These are phyloP conservation scores for Salvia hispanica DNA, from an alignment of 257 asterid species.

Conservation along the genomic window DNA sequence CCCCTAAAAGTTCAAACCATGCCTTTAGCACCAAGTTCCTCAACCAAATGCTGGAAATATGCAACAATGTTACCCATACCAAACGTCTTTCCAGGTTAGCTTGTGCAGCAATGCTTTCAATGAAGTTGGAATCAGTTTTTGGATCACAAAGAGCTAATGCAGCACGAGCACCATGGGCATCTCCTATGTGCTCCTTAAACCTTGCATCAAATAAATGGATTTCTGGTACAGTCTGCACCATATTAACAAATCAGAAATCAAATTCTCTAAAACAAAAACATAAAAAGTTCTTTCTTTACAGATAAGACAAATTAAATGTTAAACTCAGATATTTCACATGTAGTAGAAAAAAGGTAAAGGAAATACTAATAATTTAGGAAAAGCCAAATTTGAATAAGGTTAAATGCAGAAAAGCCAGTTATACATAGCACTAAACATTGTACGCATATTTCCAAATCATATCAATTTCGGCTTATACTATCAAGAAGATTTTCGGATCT, in stretches of 20 bases:
- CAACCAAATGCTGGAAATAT: slow-evolving; percentile 28
- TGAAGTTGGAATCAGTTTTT: slow-evolving; percentile 55
- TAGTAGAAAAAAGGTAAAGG: slow-evolving; percentile 6
- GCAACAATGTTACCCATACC: slow-evolving; percentile 48
- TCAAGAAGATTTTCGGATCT: neutral
- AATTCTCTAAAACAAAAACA: slow-evolving; percentile 20
- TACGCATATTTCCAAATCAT: neutral
- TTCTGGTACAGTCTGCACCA: slow-evolving; percentile 67
- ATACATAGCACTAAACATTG: slow-evolving; percentile 1
- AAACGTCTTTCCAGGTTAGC: slow-evolving; percentile 89
- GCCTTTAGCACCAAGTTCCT: slow-evolving; percentile 27
- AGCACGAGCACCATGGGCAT: slow-evolving; percentile 62
- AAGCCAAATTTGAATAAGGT: slow-evolving; percentile 12
- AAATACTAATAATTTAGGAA: slow-evolving; percentile 1
- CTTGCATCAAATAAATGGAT: slow-evolving; percentile 79
- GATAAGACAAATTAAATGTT: neutral
- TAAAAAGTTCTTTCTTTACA: neutral
- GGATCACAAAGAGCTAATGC: slow-evolving; percentile 52
- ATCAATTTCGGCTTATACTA: slow-evolving; percentile 1
- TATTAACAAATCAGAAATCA: slow-evolving; percentile 28
- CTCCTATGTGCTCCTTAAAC: slow-evolving; percentile 83
- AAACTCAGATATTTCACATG: neutral
- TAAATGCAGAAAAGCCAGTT: neutral
- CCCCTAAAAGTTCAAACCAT: slow-evolving; percentile 64
- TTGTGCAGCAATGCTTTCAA: slow-evolving; percentile 49